A percentile compares a stretch with the other conserved stretches of the same genome.
Conservation (phyloP, 306 rosid species). For the Delonix regia region DNA sequence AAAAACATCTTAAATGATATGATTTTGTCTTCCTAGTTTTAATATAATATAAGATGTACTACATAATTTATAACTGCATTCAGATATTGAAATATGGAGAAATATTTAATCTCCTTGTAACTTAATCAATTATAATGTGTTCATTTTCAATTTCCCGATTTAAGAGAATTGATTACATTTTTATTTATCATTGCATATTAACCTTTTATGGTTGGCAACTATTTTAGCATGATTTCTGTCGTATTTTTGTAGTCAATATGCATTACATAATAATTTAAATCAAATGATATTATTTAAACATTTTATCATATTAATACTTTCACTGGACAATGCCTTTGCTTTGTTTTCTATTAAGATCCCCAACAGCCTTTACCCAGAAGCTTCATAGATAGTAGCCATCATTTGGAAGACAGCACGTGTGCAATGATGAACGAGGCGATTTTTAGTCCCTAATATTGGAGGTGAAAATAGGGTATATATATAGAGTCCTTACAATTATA, state of each 20-base stretch:
- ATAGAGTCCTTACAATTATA: conserved; percentile 22
- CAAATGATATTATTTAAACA: not conserved
- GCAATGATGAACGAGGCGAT: conserved; percentile 37
- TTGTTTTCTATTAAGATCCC: not conserved
- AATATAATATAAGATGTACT: too few species aligned
- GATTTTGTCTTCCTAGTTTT: too few species aligned
- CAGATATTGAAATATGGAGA: not conserved
- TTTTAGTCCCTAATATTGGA: conserved; percentile 33
- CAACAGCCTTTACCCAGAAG: conserved; percentile 30
- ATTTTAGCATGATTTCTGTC: not conserved
- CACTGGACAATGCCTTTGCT: too few species aligned
- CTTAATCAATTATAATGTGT: too few species aligned
- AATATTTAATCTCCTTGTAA: not conserved
- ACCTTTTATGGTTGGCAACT: too few species aligned
- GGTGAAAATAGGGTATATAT: conserved; percentile 24
- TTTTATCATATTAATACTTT: not conserved
- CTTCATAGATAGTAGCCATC: conserved; percentile 47
- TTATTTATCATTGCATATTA: too few species aligned
- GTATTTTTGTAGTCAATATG: not conserved
- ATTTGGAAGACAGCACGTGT: conserved; percentile 50
- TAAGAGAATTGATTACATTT: too few species aligned
- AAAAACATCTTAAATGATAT: too few species aligned
- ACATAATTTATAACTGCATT: not conserved
- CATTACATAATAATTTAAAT: not conserved
- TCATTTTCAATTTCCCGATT: not conserved